A percentile compares a stretch with the other conserved stretches of the same genome.
Evolutionary conservation across 169 alveolate species (phyloP).

Genomic region (Cystoisospora suis): DNA sequence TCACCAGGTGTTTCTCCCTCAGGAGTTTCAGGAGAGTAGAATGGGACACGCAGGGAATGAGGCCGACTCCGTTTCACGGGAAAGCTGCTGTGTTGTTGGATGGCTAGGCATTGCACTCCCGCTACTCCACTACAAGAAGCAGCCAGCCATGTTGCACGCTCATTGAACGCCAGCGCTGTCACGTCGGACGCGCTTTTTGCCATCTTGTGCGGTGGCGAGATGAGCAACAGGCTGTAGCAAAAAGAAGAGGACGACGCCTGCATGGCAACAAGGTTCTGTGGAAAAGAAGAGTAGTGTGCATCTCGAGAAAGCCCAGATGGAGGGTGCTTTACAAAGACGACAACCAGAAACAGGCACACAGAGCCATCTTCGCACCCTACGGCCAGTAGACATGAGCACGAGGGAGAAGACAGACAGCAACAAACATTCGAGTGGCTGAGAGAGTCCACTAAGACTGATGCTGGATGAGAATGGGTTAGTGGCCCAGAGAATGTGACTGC

Average conservation of each 20-base stretch:
- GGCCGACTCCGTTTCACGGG: no score
- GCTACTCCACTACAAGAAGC: not conserved
- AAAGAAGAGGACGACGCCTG: no score
- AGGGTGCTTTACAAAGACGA: no score
- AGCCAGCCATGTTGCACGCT: not conserved
- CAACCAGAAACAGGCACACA: not conserved
- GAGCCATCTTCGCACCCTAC: conserved; percentile 24
- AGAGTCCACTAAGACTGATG: not conserved
- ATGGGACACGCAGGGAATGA: no score
- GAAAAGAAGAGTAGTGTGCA: no score
- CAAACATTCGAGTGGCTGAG: no score
- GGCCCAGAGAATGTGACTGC: not conserved
- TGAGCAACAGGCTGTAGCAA: no score
- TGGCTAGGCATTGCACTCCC: not conserved
- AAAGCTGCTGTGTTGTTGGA: not conserved
- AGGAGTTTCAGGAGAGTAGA: no score
- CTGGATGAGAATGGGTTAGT: not conserved
- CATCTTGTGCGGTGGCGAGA: no score
- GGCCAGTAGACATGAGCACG: not conserved
- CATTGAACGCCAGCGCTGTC: not conserved
- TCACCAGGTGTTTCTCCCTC: no score
- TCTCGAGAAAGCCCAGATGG: no score
- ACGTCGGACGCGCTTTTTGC: not conserved
- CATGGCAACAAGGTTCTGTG: no score
- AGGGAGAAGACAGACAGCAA: not conserved